These are phyloP conservation scores for Kodamaea fukazawae DNA, from an alignment of 805 yeast genomes.

Conservation along the genomic window DNA sequence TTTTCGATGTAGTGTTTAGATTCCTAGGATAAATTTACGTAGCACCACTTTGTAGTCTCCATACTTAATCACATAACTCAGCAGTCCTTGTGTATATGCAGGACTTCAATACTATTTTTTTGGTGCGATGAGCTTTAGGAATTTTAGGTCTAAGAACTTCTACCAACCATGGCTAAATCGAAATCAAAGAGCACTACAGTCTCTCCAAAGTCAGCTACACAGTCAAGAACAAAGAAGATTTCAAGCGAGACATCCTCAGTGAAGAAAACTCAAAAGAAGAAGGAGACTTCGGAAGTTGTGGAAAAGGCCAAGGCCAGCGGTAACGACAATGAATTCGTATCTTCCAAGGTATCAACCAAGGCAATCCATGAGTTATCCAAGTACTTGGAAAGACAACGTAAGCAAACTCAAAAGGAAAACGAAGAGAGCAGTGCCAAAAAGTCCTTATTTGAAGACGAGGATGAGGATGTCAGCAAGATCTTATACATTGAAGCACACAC, in stretches of 20 bases:
- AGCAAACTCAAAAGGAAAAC: constrained; percentile 26
- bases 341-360: constrained; percentile 23
- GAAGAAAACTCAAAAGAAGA: constrained; percentile 6
- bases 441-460: constrained; percentile 49
- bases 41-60: no score
- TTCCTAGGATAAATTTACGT: no score
- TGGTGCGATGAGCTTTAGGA: no score
- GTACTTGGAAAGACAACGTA: constrained; percentile 39
- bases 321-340: constrained; percentile 4
- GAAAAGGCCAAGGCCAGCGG: not conserved
- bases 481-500: constrained; percentile 63
- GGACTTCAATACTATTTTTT: no score
- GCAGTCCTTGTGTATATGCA: no score
- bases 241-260: not conserved
- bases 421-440: constrained; percentile 28
- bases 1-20: no score
- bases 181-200: constrained; percentile 2
- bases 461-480: constrained; percentile 49
- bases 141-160: no score
- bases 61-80: no score
- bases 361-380: constrained; percentile 68
- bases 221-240: constrained; percentile 8
- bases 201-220: constrained; percentile 3
- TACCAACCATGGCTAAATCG: no score
- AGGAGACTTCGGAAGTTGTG: not conserved